Conservation (phyloP, 2,329 filamentous ascomycete species). For the Pseudopithomyces chartarum region DNA sequence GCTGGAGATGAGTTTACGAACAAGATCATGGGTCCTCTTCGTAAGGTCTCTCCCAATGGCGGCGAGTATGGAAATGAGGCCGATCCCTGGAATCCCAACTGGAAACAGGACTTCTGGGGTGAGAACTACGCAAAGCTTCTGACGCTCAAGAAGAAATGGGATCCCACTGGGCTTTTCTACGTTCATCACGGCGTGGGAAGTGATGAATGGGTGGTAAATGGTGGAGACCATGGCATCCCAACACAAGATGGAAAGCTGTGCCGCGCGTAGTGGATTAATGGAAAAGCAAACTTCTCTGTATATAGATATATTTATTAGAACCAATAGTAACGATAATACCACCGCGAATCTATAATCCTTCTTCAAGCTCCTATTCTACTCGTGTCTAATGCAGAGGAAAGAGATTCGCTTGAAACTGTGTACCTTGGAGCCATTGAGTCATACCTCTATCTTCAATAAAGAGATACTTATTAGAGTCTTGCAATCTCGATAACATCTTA, state of each 20-base stretch:
- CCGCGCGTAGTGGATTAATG: neutral
- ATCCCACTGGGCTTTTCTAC: constrained; percentile 41
- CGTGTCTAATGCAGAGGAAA: too few species aligned
- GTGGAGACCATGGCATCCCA: constrained; percentile 36
- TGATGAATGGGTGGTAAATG: constrained; percentile 35
- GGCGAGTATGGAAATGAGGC: constrained; percentile 49
- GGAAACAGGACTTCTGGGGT: constrained; percentile 49
- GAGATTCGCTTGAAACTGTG: too few species aligned
- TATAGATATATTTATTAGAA: too few species aligned
- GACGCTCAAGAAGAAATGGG: constrained; percentile 35
- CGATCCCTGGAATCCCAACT: constrained; percentile 47
- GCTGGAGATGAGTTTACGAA: constrained; percentile 22
- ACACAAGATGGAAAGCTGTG: constrained; percentile 38
- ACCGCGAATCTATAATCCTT: too few species aligned
- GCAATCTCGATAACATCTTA: too few species aligned
- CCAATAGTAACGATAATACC: too few species aligned
- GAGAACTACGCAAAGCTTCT: constrained; percentile 32
- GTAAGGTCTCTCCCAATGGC: constrained; percentile 25
- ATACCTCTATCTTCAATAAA: too few species aligned
- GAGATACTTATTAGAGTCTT: too few species aligned
- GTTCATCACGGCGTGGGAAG: constrained; percentile 37
- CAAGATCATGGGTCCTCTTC: constrained; percentile 30
- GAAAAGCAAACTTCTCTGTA: too few species aligned
- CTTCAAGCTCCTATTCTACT: too few species aligned
- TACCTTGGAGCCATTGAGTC: too few species aligned